These are phyloP conservation scores for Picochlorum sp. DNA, from an alignment of 139 green algal genomes.

Conservation along the genomic window DNA sequence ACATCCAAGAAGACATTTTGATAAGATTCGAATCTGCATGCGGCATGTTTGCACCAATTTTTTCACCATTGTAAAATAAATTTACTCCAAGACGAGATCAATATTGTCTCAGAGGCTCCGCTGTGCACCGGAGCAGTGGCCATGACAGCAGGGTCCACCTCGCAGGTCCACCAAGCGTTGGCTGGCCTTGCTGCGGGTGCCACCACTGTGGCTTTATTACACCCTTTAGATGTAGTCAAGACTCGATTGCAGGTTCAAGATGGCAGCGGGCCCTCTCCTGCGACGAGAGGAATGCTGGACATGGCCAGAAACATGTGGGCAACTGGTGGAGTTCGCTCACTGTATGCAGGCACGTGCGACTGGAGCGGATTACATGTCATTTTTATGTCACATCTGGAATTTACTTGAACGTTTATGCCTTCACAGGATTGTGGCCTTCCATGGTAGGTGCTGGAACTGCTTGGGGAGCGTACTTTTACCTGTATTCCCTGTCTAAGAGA, in stretches of 20 bases:
- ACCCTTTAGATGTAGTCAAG: slow-evolving; percentile 87
- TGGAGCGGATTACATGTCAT: not conserved
- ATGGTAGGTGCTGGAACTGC: slow-evolving; percentile 65
- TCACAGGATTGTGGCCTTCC: slow-evolving; percentile 56
- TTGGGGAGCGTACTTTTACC: slow-evolving; percentile 77
- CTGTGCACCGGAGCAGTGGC: not conserved
- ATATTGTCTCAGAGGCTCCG: no score
- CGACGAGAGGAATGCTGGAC: slow-evolving; percentile 42
- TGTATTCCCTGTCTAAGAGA: slow-evolving; percentile 69
- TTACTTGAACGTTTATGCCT: not conserved
- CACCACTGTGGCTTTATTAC: slow-evolving; percentile 55
- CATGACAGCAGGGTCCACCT: not conserved
- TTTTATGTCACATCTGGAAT: not conserved
- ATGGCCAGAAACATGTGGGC: slow-evolving; percentile 49
- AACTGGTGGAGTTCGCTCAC: slow-evolving; percentile 54
- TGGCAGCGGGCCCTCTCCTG: slow-evolving; percentile 46
- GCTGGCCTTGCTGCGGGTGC: slow-evolving; percentile 63
- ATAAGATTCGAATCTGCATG: no score
- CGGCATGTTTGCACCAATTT: no score
- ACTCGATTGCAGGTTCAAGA: slow-evolving; percentile 82
- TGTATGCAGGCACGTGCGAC: slow-evolving; percentile 44
- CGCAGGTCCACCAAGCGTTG: slow-evolving; percentile 37
- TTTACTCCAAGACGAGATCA: no score
- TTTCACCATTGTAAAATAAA: no score
- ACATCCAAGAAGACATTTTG: no score